These are phyloP conservation scores for Gossypium arboreum DNA, from an alignment of 345 rosid species.

Conservation along the genomic window DNA sequence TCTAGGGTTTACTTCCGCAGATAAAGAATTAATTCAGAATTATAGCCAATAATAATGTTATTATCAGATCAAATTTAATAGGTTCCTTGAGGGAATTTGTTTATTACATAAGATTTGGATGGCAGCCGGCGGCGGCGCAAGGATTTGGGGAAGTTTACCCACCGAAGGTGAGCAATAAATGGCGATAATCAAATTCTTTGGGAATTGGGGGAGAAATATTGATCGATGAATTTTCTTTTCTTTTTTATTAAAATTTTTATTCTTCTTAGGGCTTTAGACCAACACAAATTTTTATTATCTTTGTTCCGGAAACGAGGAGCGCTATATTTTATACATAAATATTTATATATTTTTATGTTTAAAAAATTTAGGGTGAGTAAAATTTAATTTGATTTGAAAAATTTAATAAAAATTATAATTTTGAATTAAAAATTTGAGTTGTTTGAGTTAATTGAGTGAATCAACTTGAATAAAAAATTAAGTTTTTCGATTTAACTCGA, in stretches of 20 bases:
- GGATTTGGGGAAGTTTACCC: neutral
- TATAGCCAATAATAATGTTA: neutral
- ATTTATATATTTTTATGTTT: too few relatives aligned
- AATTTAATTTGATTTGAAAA: too few relatives aligned
- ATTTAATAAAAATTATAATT: too few relatives aligned
- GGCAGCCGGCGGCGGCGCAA: neutral
- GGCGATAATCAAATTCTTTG: neutral
- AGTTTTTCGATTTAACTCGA: too few relatives aligned
- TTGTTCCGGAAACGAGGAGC: too few relatives aligned
- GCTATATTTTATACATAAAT: too few relatives aligned
- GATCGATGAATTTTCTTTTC: neutral
- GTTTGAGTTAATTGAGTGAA: too few relatives aligned
- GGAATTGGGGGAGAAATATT: neutral
- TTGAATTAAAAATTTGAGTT: too few relatives aligned
- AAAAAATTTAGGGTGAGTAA: fast-evolving
- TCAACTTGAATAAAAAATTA: too few relatives aligned
- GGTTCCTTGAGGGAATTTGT: neutral
- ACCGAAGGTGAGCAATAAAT: neutral
- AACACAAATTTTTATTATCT: too few relatives aligned
- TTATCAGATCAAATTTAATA: neutral
- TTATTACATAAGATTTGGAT: neutral
- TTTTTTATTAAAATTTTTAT: neutral
- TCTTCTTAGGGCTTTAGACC: neutral
- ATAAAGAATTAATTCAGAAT: neutral
- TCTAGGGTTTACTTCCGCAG: slow-evolving; percentile 1